Evolutionary conservation across 768 basidiomycete species (phyloP).

Genomic region (Lactarius indigo): DNA sequence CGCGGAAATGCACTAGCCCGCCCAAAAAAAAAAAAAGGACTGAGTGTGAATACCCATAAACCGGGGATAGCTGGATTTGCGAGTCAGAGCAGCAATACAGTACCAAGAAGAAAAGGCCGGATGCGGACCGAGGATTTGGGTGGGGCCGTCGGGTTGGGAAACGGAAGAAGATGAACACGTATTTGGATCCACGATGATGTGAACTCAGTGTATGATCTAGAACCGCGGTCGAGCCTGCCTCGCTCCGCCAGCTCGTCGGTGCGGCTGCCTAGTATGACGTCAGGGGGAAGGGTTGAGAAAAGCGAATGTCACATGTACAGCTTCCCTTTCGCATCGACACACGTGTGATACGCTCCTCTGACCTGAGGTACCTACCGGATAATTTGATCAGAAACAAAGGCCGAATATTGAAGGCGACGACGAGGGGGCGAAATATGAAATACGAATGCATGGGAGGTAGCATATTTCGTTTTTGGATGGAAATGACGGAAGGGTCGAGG

Average conservation of each 20-base stretch:
- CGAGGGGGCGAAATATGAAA: neutral
- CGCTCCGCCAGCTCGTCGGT: neutral
- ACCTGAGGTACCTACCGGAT: neutral
- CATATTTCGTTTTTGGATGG: conserved; percentile 2
- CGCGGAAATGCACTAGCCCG: too few species aligned
- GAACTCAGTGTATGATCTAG: neutral
- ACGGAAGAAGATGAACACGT: neutral
- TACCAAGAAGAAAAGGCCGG: too few species aligned
- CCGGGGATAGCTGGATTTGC: too few species aligned
- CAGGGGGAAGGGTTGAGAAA: neutral
- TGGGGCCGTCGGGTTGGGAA: neutral
- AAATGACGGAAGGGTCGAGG: conserved; percentile 11
- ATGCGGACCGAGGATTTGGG: neutral
- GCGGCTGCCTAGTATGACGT: neutral
- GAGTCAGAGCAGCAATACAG: too few species aligned
- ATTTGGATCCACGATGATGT: neutral
- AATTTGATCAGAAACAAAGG: neutral
- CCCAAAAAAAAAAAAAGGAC: too few species aligned
- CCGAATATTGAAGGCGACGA: neutral
- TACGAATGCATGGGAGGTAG: neutral
- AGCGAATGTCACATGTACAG: neutral
- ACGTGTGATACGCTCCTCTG: neutral
- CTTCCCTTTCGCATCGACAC: neutral
- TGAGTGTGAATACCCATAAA: neutral
- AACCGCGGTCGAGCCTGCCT: neutral